These are phyloP conservation scores for Ammopiptanthus mongolicus DNA, from an alignment of 306 rosid genomes.

Conservation along the genomic window DNA sequence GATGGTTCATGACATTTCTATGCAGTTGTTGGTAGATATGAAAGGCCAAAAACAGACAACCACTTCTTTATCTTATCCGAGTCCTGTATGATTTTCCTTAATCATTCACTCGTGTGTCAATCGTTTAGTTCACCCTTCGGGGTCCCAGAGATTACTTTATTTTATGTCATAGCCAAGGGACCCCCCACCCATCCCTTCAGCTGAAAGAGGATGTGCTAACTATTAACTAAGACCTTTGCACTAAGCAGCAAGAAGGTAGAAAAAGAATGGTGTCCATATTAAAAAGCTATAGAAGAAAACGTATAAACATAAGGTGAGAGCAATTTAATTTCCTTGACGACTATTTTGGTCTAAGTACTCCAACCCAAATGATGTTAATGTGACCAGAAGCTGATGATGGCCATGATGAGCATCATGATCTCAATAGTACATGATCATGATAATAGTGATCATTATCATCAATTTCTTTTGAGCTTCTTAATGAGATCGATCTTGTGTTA, in stretches of 20 bases:
- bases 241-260: background rate
- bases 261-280: background rate
- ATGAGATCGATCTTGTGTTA: slow-evolving; percentile 31
- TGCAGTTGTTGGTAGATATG: slow-evolving; percentile 33
- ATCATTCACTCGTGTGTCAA: slow-evolving; percentile 24
- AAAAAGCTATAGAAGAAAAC: background rate
- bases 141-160: slow-evolving; percentile 23
- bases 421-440: slow-evolving; percentile 38
- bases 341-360: slow-evolving; percentile 4
- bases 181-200: slow-evolving; percentile 28
- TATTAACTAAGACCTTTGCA: background rate
- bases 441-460: slow-evolving; percentile 21
- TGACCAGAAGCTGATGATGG: slow-evolving; percentile 26
- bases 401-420: slow-evolving; percentile 35
- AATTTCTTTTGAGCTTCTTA: slow-evolving; percentile 28
- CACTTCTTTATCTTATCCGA: slow-evolving; percentile 1
- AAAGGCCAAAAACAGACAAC: slow-evolving; percentile 38
- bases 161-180: background rate
- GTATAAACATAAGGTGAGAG: background rate
- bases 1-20: too few relatives aligned
- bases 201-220: slow-evolving; percentile 6
- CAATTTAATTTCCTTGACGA: background rate
- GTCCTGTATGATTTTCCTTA: background rate
- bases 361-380: slow-evolving; percentile 28
- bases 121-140: background rate